Percentiles rank a stretch among this genome's conserved stretches.
These are phyloP conservation scores for Sphagnum fallax DNA, from an alignment of 228 moss, liverwort and hornwort species.

Conservation along the genomic window DNA sequence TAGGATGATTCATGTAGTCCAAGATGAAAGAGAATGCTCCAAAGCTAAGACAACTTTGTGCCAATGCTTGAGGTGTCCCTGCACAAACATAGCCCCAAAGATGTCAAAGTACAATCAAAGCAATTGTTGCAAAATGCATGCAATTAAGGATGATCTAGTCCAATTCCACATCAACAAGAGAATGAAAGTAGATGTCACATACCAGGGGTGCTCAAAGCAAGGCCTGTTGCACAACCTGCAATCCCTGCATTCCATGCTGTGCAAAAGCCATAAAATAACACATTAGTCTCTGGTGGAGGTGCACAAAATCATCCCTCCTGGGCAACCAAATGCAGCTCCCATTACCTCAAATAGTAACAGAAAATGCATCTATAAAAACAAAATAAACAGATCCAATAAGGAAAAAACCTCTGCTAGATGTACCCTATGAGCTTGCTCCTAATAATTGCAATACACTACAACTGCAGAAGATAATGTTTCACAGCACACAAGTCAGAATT, in stretches of 20 bases:
- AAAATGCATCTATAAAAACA: not conserved
- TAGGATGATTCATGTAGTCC: constrained; percentile 72
- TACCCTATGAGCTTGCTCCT: not conserved
- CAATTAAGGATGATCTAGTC: not conserved
- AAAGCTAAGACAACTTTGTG: constrained; percentile 91
- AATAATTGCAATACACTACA: not conserved
- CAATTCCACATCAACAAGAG: not conserved
- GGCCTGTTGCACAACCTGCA: constrained; percentile 94
- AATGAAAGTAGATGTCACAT: not conserved
- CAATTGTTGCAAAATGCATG: not conserved
- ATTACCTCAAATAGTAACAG: not conserved
- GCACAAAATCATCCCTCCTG: not conserved
- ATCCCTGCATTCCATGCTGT: constrained; percentile 95
- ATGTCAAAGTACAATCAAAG: not conserved
- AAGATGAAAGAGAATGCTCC: constrained; percentile 82
- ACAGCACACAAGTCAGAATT: no score
- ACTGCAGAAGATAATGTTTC: not conserved
- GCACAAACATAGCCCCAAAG: constrained; percentile 1
- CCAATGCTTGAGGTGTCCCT: constrained; percentile 86
- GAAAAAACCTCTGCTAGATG: not conserved
- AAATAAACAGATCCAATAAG: not conserved
- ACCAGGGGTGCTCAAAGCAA: constrained; percentile 94
- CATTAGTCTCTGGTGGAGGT: no score
- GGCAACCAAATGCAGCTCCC: not conserved
- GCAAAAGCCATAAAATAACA: constrained; percentile 1